Conservation (phyloP, 176 grass and related monocot genomes). For the Carex parvula region DNA sequence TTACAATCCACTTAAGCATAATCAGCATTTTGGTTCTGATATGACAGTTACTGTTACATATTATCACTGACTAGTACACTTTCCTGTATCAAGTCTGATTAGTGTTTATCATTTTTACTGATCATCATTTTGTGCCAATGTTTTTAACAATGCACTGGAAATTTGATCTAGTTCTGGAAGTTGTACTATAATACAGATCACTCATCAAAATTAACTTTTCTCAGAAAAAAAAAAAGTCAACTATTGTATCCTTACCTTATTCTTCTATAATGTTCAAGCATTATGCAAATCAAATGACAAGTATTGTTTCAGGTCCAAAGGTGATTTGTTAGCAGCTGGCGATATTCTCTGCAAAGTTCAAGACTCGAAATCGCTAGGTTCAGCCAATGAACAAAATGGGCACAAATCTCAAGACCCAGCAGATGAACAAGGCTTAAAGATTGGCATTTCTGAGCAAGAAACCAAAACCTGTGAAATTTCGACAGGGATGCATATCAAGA, state of each 20-base stretch:
- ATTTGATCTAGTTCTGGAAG: not conserved
- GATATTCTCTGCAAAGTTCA: conserved; percentile 62
- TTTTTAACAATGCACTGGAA: not conserved
- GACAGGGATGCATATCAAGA: conserved; percentile 29
- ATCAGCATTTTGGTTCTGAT: not conserved
- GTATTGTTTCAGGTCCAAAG: conserved; percentile 37
- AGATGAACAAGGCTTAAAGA: conserved; percentile 21
- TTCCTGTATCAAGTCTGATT: not conserved
- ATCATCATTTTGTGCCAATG: not conserved
- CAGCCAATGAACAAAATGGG: conserved; percentile 31
- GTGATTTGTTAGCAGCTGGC: conserved; percentile 61
- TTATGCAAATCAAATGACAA: not conserved
- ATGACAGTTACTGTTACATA: not conserved
- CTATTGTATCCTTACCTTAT: not conserved
- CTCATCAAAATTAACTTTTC: not conserved
- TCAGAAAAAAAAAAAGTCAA: not conserved
- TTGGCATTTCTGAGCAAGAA: conserved; percentile 29
- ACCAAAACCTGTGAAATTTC: conserved; percentile 28
- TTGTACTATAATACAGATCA: not conserved
- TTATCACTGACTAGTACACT: not conserved
- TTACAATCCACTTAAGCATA: not conserved
- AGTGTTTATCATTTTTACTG: not conserved
- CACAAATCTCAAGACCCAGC: conserved; percentile 22
- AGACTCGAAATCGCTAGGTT: conserved; percentile 33
- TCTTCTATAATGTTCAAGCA: not conserved